Evolutionary conservation across 768 basidiomycete genomes (phyloP).

Genomic region (Suillus subluteus): DNA sequence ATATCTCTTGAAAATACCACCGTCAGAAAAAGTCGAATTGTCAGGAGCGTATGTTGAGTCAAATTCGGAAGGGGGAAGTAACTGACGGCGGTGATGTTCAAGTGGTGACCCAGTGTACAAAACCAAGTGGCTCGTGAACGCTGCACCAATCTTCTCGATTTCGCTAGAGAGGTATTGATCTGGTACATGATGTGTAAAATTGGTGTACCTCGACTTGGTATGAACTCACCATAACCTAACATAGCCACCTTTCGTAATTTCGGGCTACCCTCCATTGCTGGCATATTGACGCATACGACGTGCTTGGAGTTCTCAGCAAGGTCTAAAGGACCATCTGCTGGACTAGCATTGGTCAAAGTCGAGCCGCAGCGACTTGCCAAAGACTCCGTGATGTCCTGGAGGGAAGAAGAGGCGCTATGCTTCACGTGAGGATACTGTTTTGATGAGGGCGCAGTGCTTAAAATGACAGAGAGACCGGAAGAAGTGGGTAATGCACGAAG

Average conservation of each 20-base stretch:
- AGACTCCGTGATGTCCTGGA: conserved; percentile 42
- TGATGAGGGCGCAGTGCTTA: conserved; percentile 55
- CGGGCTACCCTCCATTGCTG: conserved; percentile 45
- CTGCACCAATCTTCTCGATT: conserved; percentile 49
- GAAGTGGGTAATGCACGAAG: conserved; percentile 59
- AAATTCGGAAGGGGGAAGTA: conserved; percentile 31
- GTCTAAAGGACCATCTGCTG: conserved; percentile 39
- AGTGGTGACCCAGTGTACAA: conserved; percentile 62
- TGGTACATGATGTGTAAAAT: conserved; percentile 27
- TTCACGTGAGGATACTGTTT: conserved; percentile 67
- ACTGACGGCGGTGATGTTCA: conserved; percentile 46
- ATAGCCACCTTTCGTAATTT: conserved; percentile 50
- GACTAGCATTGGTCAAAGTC: conserved; percentile 44
- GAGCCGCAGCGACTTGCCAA: conserved; percentile 60
- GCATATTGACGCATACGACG: conserved; percentile 60
- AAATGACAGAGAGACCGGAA: conserved; percentile 49
- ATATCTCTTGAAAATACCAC: conserved; percentile 72
- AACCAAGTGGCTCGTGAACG: conserved; percentile 65
- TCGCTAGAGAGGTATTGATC: conserved; percentile 50
- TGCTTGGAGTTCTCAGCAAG: conserved; percentile 50
- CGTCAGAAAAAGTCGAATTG: conserved; percentile 45
- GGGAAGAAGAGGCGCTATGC: conserved; percentile 30
- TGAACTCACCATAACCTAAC: conserved; percentile 55
- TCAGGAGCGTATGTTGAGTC: conserved; percentile 30
- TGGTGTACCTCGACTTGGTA: not conserved